Percentiles rank a stretch among this genome's conserved stretches.
Evolutionary conservation across 495 filamentous ascomycete genomes (phyloP).

Genomic region (Trichoderma erinaceum): DNA sequence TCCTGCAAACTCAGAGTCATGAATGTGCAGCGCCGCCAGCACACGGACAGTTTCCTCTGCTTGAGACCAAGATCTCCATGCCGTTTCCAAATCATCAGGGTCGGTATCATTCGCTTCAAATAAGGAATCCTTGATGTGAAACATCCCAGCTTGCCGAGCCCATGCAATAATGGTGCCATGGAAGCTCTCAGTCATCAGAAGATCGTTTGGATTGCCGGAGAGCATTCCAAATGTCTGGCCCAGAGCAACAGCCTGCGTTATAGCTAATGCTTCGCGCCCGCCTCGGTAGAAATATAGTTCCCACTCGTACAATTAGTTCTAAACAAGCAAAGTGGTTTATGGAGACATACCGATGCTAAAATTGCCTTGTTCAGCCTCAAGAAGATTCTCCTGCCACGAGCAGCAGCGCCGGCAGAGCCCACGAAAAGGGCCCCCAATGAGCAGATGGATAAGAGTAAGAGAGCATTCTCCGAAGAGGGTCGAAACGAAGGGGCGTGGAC

Average conservation of each 20-base stretch:
- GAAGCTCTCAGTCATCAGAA: constrained; percentile 25
- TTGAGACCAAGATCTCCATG: background rate
- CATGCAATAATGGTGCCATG: constrained; percentile 38
- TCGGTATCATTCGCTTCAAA: background rate
- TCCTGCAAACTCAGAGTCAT: constrained; percentile 29
- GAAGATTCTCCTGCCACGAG: constrained; percentile 15
- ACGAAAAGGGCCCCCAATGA: constrained; percentile 21
- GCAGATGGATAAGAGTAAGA: constrained; percentile 21
- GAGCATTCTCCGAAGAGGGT: constrained; percentile 20
- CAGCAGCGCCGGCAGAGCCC: constrained; percentile 18
- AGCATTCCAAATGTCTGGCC: constrained; percentile 38
- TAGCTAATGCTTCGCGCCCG: constrained; percentile 27
- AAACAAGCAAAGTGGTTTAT: background rate
- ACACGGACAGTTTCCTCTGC: background rate
- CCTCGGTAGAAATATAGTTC: constrained; percentile 20
- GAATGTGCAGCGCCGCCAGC: background rate
- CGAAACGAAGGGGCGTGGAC: constrained; percentile 20
- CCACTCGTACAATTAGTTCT: constrained; percentile 19
- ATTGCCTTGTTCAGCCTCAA: background rate
- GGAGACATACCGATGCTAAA: background rate
- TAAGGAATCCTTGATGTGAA: constrained; percentile 19
- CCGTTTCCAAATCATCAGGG: background rate
- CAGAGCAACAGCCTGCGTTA: constrained; percentile 35
- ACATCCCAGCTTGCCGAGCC: constrained; percentile 28
- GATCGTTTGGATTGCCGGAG: constrained; percentile 21